Base-by-base conservation (phyloP, 2,329 filamentous ascomycete species). In the Chaetomium sp. region DNA sequence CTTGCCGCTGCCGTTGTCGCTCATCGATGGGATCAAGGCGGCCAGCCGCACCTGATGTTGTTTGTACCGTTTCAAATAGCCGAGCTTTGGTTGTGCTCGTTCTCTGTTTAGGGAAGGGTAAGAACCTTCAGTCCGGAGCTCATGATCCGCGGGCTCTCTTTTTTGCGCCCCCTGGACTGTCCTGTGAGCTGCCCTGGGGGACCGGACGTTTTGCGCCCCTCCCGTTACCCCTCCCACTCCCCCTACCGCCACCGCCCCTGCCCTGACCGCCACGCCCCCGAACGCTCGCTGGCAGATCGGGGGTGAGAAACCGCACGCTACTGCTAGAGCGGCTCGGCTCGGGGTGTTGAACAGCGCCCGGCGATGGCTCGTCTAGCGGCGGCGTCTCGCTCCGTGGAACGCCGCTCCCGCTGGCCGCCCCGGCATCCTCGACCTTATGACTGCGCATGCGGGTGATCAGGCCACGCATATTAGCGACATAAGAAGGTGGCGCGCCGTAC, bases 391-490 rank as follows among this genome's bases (percentile, higher is more conserved):
- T 67, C 19, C 70, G 58, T 5, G 62, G 65, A 16, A 58, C 23
- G 29, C 45, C 57, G 33, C 64, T 62, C 13, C 58, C 58, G 21
- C 35, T 57, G 2, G 55, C 53, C 7, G 50, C 53, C 21, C 25
- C 45, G 12, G n/a, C 25, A 8, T 45, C 54, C 29, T 55, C 63
- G 2, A 57, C 13, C 2, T 60, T 70, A 27, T 70, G 62, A 33
- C 65, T 69, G 29, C 75, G 67, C 66, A 76, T 69, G 19, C 70
- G 71, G 10, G 65, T 55, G 31, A 77, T 70, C 23, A 78, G 65
- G 3, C 67, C 64, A 23, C 72, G 65, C 60, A 78, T 72, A 35
- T 75, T 73, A 19, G 69, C 66, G 21, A 72, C 63, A 51, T 76
- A 78, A 0, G 71, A 68, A 1, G 61, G 64, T 0, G 74, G 74